phyloP scores from a whole-genome alignment of 2,329 filamentous ascomycete genomes.

The Pseudogymnoascus sp. region DNA sequence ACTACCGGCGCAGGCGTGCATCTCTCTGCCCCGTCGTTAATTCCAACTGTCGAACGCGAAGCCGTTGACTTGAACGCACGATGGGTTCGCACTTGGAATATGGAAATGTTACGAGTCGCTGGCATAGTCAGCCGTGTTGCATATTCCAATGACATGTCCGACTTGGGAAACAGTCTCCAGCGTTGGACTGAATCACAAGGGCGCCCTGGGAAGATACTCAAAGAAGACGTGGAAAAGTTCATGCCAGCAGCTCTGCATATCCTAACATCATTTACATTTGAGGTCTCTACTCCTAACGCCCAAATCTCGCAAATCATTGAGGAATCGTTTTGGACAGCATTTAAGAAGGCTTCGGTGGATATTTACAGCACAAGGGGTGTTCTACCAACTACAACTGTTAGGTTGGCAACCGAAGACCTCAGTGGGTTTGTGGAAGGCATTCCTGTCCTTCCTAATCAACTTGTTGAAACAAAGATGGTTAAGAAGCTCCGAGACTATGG shows the following conservation, averaged over 20 bases:
- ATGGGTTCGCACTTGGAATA: conserved; percentile 92
- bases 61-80: conserved; percentile 94
- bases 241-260: conserved; percentile 76
- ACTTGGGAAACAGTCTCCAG: conserved; percentile 57
- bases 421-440: conserved; percentile 78
- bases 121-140: conserved; percentile 85
- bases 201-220: conserved; percentile 46
- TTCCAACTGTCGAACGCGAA: conserved; percentile 93
- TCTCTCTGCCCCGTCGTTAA: conserved; percentile 90
- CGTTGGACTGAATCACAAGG: conserved; percentile 35
- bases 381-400: conserved; percentile 73
- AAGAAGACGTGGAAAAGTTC: conserved; percentile 57
- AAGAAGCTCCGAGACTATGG: conserved; percentile 75
- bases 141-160: conserved; percentile 79
- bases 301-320: conserved; percentile 82
- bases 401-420: conserved; percentile 61
- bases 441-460: conserved; percentile 71
- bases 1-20: conserved; percentile 92
- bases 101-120: conserved; percentile 83
- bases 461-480: conserved; percentile 70
- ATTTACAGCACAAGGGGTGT: conserved; percentile 84
- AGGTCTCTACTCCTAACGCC: conserved; percentile 80
- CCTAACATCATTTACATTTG: conserved; percentile 79
- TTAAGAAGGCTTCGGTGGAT: conserved; percentile 73
- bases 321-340: conserved; percentile 93